These are phyloP conservation scores for Xylariaceae sp. DNA, from an alignment of 2,329 filamentous ascomycete genomes.

Conservation along the genomic window DNA sequence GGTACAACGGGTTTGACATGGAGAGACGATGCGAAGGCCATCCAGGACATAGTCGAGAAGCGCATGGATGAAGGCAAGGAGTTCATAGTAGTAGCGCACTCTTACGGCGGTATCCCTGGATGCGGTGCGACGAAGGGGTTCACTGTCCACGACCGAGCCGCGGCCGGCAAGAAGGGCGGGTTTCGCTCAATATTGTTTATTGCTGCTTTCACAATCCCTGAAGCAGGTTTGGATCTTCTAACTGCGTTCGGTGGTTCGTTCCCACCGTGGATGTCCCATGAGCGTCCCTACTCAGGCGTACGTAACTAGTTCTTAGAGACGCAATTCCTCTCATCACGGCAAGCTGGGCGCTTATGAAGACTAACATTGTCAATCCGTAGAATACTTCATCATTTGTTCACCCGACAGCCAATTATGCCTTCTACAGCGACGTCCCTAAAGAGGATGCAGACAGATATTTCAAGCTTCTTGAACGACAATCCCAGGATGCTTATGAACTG, in stretches of 20 bases:
- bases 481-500: conserved; percentile 16
- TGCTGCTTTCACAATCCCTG: conserved; percentile 18
- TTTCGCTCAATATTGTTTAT: conserved; percentile 24
- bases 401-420: conserved; percentile 14
- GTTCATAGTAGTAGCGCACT: conserved; percentile 21
- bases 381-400: conserved; percentile 21
- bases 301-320: background rate
- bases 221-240: conserved; percentile 13
- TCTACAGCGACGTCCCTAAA: conserved; percentile 15
- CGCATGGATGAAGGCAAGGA: conserved; percentile 25
- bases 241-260: conserved; percentile 21
- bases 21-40: conserved; percentile 12
- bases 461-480: conserved; percentile 17
- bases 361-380: background rate
- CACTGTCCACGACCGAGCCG: conserved; percentile 16
- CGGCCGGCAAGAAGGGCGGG: conserved; percentile 16
- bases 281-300: conserved; percentile 9
- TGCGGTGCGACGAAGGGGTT: conserved; percentile 18
- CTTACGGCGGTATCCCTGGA: conserved; percentile 19
- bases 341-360: background rate
- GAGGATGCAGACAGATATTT: conserved; percentile 21
- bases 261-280: conserved; percentile 17
- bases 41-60: conserved; percentile 15
- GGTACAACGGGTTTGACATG: conserved; percentile 19
- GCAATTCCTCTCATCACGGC: no score